These are phyloP conservation scores for Silybum marianum DNA, from an alignment of 129 eudicot genomes.

Conservation along the genomic window DNA sequence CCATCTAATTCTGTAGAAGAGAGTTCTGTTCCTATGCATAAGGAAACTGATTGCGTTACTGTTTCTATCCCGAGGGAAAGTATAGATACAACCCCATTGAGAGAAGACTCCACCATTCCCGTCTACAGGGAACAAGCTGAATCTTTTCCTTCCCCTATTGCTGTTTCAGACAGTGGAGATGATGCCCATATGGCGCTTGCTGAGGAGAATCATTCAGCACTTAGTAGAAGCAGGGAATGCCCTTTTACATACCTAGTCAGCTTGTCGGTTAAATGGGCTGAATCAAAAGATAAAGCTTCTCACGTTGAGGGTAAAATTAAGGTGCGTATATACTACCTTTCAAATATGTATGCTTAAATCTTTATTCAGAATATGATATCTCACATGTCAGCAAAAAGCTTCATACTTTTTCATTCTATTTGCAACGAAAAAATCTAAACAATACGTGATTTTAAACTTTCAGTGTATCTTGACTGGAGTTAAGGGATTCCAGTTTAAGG, in stretches of 20 bases:
- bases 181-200: slow-evolving; percentile 51
- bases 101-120: slow-evolving; percentile 38
- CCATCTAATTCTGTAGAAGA: slow-evolving; percentile 21
- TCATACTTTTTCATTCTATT: not conserved
- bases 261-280: slow-evolving; percentile 59
- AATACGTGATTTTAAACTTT: slow-evolving; percentile 17
- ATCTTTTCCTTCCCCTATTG: slow-evolving; percentile 34
- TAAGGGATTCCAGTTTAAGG: slow-evolving; percentile 68
- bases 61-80: slow-evolving; percentile 16
- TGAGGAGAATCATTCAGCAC: slow-evolving; percentile 40
- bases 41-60: slow-evolving; percentile 16
- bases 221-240: slow-evolving; percentile 46
- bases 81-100: slow-evolving; percentile 20
- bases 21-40: slow-evolving; percentile 24
- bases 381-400: not conserved
- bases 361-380: not conserved
- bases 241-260: slow-evolving; percentile 82
- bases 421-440: not conserved
- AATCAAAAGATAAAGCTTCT: slow-evolving; percentile 39
- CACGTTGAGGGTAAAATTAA: slow-evolving; percentile 78
- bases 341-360: not conserved
- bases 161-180: slow-evolving; percentile 46
- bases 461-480: slow-evolving; percentile 87
- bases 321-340: slow-evolving; percentile 41
- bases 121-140: slow-evolving; percentile 27